These are phyloP conservation scores for Cucurbita ficifolia DNA, from an alignment of 306 rosid species.

Conservation along the genomic window DNA sequence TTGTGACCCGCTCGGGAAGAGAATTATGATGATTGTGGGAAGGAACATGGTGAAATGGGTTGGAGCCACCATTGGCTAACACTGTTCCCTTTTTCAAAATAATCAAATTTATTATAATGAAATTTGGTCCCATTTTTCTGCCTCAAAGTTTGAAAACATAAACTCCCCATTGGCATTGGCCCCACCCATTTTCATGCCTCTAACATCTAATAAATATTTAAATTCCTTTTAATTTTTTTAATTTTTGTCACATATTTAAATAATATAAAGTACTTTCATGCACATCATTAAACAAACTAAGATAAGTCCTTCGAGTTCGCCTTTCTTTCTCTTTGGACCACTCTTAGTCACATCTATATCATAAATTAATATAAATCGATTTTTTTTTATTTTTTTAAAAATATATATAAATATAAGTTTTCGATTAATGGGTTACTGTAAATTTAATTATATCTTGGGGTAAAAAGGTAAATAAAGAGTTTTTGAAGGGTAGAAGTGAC, in stretches of 20 bases:
- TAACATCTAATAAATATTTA: background rate
- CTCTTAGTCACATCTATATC: background rate
- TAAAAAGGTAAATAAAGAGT: no score
- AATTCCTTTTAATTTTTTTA: background rate
- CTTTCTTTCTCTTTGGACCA: background rate
- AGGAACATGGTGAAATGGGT: slow-evolving; percentile 8
- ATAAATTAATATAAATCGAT: no score
- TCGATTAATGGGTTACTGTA: no score
- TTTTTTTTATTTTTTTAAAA: no score
- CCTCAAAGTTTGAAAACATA: slow-evolving; percentile 7
- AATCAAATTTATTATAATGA: background rate
- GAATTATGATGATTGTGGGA: background rate
- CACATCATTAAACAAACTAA: background rate
- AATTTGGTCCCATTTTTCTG: background rate
- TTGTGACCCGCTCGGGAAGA: no score
- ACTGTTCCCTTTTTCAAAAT: background rate
- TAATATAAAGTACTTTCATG: background rate
- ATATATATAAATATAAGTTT: no score
- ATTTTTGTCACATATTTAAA: background rate
- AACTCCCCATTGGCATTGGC: background rate
- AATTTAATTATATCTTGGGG: no score
- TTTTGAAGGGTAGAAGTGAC: no score
- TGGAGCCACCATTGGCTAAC: slow-evolving; percentile 4
- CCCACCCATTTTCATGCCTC: slow-evolving; percentile 1
- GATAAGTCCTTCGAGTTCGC: background rate